A percentile compares a stretch with the other conserved stretches of the same genome.
Evolutionary conservation across 1,284 basidiomycete species (phyloP).

Genomic region (Malassezia cuniculi): DNA sequence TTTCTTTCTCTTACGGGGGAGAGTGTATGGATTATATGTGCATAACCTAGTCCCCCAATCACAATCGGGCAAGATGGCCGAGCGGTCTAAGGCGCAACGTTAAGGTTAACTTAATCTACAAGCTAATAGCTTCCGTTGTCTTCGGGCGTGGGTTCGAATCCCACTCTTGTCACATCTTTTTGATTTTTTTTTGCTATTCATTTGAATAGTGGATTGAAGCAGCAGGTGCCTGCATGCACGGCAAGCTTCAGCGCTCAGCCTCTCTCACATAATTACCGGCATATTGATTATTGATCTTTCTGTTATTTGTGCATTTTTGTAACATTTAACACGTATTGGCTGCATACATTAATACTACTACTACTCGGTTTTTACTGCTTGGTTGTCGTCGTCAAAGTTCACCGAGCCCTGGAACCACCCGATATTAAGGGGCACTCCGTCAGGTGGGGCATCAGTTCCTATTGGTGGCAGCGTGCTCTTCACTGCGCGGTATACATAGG

Average conservation of each 20-base stretch:
- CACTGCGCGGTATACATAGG: constrained; percentile 14
- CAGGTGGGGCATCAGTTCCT: constrained; percentile 1
- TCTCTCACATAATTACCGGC: no score
- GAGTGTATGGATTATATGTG: background rate
- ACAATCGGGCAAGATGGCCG: constrained; percentile 18
- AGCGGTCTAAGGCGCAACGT: constrained; percentile 19
- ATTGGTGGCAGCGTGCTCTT: constrained; percentile 5
- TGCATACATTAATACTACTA: no score
- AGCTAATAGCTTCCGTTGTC: constrained; percentile 18
- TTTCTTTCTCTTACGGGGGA: constrained; percentile 1
- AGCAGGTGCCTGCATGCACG: no score
- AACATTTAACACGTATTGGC: no score
- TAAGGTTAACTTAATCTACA: constrained; percentile 16
- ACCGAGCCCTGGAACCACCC: constrained; percentile 1
- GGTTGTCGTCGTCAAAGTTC: no score
- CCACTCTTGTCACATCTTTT: constrained; percentile 27
- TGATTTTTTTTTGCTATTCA: background rate
- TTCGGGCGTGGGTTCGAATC: constrained; percentile 29
- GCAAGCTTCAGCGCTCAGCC: no score
- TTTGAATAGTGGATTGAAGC: no score
- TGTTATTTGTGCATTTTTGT: no score
- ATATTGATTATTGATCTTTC: no score
- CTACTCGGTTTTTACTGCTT: no score
- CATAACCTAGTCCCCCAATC: no score
- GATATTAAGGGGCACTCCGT: constrained; percentile 2